These are phyloP conservation scores for Trichosporon inkin DNA, from an alignment of 1,284 basidiomycete species.

Conservation along the genomic window DNA sequence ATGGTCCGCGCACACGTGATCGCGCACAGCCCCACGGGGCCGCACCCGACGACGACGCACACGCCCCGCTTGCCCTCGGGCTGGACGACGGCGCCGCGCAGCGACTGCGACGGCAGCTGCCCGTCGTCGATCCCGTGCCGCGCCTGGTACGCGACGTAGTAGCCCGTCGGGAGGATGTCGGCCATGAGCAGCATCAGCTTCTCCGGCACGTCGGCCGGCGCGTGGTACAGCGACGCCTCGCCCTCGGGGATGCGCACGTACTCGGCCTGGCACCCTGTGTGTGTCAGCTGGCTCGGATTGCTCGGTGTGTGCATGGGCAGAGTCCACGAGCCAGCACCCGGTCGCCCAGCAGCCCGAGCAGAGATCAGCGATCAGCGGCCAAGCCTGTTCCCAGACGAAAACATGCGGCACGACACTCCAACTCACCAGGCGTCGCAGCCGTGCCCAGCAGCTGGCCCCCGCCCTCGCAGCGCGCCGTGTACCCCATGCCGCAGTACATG, in stretches of 20 bases:
- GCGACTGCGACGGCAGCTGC: conserved; percentile 7
- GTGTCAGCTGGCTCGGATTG: background rate
- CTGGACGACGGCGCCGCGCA: conserved; percentile 11
- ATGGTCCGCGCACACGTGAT: conserved; percentile 48
- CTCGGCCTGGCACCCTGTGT: conserved; percentile 62
- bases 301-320: no score
- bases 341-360: no score
- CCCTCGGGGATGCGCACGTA: conserved; percentile 67
- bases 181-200: conserved; percentile 51
- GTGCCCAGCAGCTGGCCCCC: conserved; percentile 48
- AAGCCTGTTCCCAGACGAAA: no score
- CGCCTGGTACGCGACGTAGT: conserved; percentile 50
- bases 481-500: conserved; percentile 65
- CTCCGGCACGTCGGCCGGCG: conserved; percentile 42
- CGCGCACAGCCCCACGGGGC: conserved; percentile 52
- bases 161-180: conserved; percentile 53
- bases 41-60: conserved; percentile 51
- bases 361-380: no score
- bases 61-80: conserved; percentile 37
- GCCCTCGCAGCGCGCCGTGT: conserved; percentile 66
- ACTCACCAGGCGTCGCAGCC: conserved; percentile 65
- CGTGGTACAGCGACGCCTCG: conserved; percentile 48
- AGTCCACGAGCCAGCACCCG: no score
- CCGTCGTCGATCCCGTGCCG: conserved; percentile 36
- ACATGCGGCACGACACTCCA: no score